Base-by-base conservation (phyloP, 2,329 filamentous ascomycete genomes). In the Trichophaea hybrida region DNA sequence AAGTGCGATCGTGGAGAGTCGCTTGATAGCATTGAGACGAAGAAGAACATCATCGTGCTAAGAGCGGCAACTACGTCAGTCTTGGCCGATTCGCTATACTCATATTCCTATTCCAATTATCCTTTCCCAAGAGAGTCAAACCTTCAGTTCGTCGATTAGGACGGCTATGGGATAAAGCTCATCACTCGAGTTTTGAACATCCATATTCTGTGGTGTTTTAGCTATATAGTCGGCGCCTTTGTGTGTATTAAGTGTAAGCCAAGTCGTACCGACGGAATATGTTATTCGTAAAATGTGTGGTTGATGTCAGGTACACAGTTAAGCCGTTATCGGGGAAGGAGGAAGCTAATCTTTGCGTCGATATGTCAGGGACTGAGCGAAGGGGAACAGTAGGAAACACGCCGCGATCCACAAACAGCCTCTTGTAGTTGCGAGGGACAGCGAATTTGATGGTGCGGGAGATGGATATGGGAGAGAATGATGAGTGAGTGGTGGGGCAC, bases 101-200 rank as follows among this genome's bases (percentile, higher is more conserved):
- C 15, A 8, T 10, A 7, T 6, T 48, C n/a, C 38, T 43, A 12
- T 43, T 43, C 31, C 51, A 33, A 12, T 32, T 17, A n/a, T 57
- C 56, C 40, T 12, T 54, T 40, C 33, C 46, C 58, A 65, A 67
- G 65, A 68, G 65, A 61, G 67, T 70, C 74, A 70, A 81, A 95
- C 90, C 88, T 96, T 98, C 72, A 98, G 81, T 82, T 98, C 93
- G 75, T 98, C 93, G 76, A 98, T 98, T 75, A 98, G 84, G 69
- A 98, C 93, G 72, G 94, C 93, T 79, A 98, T 98, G 74, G 93
- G 93, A 76, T 97, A 98, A 71, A 98, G 89, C 84, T 97, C 94
- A 77, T 98, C 93, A 75, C 85, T 94, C 78, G 91, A 83, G 76
- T 66, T 62, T 49, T 64, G 64, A 54, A 65, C 63, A 64, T 69